A percentile compares a stretch with the other conserved stretches of the same genome.
phyloP scores from a whole-genome alignment of 2,329 filamentous ascomycete genomes.

The Elsinoe arachidis region DNA sequence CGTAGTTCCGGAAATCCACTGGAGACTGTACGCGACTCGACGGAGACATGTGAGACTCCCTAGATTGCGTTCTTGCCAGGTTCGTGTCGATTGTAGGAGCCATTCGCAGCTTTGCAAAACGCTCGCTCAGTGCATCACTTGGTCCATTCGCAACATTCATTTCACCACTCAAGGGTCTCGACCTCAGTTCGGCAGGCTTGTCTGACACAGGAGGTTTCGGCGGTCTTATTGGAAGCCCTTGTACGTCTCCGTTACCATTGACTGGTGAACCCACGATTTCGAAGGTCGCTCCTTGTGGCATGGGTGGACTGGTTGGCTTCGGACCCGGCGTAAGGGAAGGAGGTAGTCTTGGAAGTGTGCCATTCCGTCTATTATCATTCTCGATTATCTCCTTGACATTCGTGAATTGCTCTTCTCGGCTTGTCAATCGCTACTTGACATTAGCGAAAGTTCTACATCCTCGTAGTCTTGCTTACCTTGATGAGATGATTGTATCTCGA shows the following conservation, averaged over 20 bases:
- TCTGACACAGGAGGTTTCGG: conserved; percentile 8
- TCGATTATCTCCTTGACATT: conserved; percentile 44
- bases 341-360: conserved; percentile 38
- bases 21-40: conserved; percentile 34
- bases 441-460: neutral
- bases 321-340: neutral
- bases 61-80: conserved; percentile 21
- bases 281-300: neutral
- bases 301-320: neutral
- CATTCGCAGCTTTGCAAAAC: conserved; percentile 25
- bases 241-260: neutral
- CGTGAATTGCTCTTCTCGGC: conserved; percentile 35
- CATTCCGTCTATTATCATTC: conserved; percentile 47
- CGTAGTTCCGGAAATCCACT: conserved; percentile 27
- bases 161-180: conserved; percentile 1
- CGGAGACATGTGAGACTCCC: conserved; percentile 24
- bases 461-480: conserved; percentile 20
- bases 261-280: conserved; percentile 15
- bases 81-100: conserved; percentile 16
- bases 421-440: conserved; percentile 18
- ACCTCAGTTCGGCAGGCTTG: conserved; percentile 6
- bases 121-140: conserved; percentile 36
- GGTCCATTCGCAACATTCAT: conserved; percentile 19
- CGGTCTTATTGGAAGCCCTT: neutral
- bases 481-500: conserved; percentile 22